Evolutionary conservation across 148 eudicot species (phyloP).

Genomic region (Camellia japonica): DNA sequence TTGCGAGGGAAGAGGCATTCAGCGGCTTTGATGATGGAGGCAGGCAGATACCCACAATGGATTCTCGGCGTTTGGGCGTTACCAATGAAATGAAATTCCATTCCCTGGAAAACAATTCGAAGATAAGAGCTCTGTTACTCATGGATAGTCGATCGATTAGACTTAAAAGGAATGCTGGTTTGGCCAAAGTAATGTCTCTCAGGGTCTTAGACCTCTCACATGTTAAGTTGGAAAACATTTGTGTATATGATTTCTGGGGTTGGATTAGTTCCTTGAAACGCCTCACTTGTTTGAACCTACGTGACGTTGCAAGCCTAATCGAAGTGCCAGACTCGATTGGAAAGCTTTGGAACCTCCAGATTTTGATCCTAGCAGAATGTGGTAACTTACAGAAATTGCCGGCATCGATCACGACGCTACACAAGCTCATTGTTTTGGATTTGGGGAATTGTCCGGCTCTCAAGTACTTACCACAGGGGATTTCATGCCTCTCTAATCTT

Average conservation of each 20-base stretch:
- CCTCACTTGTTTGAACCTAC: not conserved
- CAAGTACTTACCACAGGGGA: not conserved
- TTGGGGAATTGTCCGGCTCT: not conserved
- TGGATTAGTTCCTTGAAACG: slow-evolving; percentile 4
- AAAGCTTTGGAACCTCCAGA: not conserved
- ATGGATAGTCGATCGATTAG: not conserved
- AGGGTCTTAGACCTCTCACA: slow-evolving; percentile 5
- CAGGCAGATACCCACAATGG: not conserved
- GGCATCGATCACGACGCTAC: not conserved
- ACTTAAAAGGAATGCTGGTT: not conserved
- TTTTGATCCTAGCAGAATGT: not conserved
- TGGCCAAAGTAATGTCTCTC: not conserved
- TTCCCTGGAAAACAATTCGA: not conserved
- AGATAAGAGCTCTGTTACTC: not conserved
- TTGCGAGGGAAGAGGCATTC: not conserved
- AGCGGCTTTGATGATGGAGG: not conserved
- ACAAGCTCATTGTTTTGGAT: not conserved
- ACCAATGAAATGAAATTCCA: not conserved
- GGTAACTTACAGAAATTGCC: not conserved
- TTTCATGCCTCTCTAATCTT: not conserved
- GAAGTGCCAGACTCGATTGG: not conserved
- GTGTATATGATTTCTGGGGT: not conserved
- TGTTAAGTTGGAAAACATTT: not conserved
- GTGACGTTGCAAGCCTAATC: not conserved
- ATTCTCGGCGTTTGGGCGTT: not conserved